Percentiles rank a stretch among this genome's conserved stretches.
Conservation (phyloP, 2,329 filamentous ascomycete species). For the Neonectria punicea region DNA sequence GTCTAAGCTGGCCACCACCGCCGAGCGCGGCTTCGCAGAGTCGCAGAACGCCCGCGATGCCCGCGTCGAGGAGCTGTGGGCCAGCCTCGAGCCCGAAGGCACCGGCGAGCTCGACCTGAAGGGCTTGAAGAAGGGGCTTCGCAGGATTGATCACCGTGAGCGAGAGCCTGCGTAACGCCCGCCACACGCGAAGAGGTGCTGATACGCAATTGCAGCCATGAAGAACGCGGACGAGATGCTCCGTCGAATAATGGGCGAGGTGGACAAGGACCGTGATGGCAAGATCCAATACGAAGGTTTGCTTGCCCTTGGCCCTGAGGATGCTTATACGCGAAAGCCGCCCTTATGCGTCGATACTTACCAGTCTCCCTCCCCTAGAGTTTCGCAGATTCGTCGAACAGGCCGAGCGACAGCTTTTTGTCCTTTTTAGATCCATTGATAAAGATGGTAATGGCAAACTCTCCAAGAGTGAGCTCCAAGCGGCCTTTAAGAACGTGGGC, state of each 20-base stretch:
- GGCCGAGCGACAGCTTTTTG: constrained; percentile 84
- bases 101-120: constrained; percentile 86
- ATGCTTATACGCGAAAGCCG: constrained; percentile 26
- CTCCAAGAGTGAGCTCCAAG: constrained; percentile 83
- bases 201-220: constrained; percentile 61
- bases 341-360: constrained; percentile 31
- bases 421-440: constrained; percentile 89
- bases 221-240: constrained; percentile 94
- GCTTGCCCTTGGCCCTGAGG: constrained; percentile 40
- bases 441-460: constrained; percentile 85
- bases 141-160: constrained; percentile 90
- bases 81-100: constrained; percentile 78
- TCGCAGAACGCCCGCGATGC: constrained; percentile 82
- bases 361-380: constrained; percentile 63
- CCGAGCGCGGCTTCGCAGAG: constrained; percentile 76
- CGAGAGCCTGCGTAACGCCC: constrained; percentile 24
- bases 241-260: constrained; percentile 79
- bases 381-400: constrained; percentile 89
- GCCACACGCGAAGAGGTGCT: constrained; percentile 32
- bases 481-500: constrained; percentile 81
- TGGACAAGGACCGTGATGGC: constrained; percentile 89
- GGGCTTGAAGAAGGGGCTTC: constrained; percentile 84
- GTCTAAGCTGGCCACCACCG: constrained; percentile 61
- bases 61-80: constrained; percentile 87
- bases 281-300: constrained; percentile 91